Evolutionary conservation across 2,329 filamentous ascomycete genomes (phyloP).

Genomic region (Emergomyces orientalis): DNA sequence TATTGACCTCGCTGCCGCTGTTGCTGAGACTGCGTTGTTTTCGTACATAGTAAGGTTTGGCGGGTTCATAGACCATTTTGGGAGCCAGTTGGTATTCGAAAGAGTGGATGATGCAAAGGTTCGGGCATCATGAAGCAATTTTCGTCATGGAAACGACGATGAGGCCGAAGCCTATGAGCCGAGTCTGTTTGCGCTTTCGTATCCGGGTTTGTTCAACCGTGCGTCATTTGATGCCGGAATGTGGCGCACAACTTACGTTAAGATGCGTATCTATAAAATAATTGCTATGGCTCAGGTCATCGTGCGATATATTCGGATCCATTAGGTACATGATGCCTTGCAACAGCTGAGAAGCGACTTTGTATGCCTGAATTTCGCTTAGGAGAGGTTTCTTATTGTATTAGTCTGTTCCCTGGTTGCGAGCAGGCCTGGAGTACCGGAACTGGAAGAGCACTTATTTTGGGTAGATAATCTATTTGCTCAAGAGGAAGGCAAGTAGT

Average conservation of each 20-base stretch:
- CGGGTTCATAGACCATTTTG: too few species aligned
- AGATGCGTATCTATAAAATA: constrained; percentile 24
- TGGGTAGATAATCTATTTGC: constrained; percentile 14
- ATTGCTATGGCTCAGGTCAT: constrained; percentile 24
- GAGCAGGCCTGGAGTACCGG: not conserved
- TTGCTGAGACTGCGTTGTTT: too few species aligned
- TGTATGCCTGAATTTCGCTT: constrained; percentile 22
- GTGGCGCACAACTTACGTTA: constrained; percentile 17
- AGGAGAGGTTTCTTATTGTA: constrained; percentile 16
- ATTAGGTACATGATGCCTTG: constrained; percentile 22
- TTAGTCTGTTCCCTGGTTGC: constrained; percentile 5
- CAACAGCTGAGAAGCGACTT: constrained; percentile 25
- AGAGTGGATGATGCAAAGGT: constrained; percentile 12
- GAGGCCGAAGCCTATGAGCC: constrained; percentile 25
- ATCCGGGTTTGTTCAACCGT: too few species aligned
- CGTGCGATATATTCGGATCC: constrained; percentile 23
- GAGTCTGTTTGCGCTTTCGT: too few species aligned
- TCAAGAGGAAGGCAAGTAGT: constrained; percentile 12
- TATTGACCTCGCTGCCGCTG: too few species aligned
- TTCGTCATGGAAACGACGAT: too few species aligned
- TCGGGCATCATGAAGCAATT: too few species aligned
- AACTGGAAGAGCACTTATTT: constrained; percentile 4
- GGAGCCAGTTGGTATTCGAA: constrained; percentile 23
- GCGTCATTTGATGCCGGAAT: too few species aligned
- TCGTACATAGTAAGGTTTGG: too few species aligned